Percentiles rank a stretch among this genome's conserved stretches.
Conservation (phyloP, 2,329 filamentous ascomycete species). For the Alternaria panax region DNA sequence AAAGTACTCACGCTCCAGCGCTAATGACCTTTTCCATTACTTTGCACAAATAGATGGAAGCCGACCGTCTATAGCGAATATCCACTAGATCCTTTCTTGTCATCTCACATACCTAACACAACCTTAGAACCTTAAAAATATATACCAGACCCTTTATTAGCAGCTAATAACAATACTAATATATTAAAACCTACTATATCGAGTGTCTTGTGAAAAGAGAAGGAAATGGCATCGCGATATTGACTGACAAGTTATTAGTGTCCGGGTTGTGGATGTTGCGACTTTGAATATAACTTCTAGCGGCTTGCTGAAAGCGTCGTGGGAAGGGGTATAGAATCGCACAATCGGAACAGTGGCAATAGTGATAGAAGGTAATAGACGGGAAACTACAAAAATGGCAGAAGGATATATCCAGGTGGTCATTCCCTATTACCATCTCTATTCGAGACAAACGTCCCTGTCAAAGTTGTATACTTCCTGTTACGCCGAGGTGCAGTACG, state of each 20-base stretch:
- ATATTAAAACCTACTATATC: too few species aligned
- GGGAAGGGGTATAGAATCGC: neutral
- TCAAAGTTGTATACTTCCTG: neutral
- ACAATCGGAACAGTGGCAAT: neutral
- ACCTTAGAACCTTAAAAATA: too few species aligned
- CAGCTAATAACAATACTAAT: too few species aligned
- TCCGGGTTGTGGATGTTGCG: neutral
- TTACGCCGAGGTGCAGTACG: neutral
- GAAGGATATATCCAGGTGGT: neutral
- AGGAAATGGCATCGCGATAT: neutral
- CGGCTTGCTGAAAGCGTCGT: neutral
- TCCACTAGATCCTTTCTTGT: too few species aligned
- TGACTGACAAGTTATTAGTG: neutral
- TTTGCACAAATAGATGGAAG: too few species aligned
- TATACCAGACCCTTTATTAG: too few species aligned
- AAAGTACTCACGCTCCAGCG: neutral
- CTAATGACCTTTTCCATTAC: neutral
- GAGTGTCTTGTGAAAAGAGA: neutral
- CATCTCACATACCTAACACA: too few species aligned
- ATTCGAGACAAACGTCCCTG: neutral
- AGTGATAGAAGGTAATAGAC: neutral
- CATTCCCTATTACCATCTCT: neutral
- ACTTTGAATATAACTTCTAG: neutral
- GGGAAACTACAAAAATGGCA: neutral
- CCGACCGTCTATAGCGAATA: too few species aligned